Evolutionary conservation across 108 stramenopile genomes (phyloP).

Genomic region (Conticribra guillardii): DNA sequence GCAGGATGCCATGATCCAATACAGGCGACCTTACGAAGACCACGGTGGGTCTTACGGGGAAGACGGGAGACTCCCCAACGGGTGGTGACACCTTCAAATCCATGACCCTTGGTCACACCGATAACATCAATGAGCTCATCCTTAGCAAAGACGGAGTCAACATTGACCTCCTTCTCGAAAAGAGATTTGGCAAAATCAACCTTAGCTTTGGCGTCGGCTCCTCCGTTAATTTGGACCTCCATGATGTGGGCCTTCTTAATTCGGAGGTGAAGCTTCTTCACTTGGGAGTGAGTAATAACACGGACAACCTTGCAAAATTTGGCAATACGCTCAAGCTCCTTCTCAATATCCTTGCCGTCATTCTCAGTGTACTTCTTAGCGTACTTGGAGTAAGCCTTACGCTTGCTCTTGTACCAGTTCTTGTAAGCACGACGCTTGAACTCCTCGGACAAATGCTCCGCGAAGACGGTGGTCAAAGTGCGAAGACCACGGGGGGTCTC

Average conservation of each 20-base stretch:
- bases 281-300: constrained; percentile 99
- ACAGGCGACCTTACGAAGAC: constrained; percentile 99
- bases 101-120: constrained; percentile 98
- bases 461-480: constrained; percentile 98
- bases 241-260: constrained; percentile 99
- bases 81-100: constrained; percentile 97
- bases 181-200: constrained; percentile 98
- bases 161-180: constrained; percentile 96
- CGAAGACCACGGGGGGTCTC: constrained; percentile 98
- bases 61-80: constrained; percentile 99
- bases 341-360: constrained; percentile 92
- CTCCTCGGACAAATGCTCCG: constrained; percentile 98
- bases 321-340: constrained; percentile 97
- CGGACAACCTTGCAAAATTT: constrained; percentile 98
- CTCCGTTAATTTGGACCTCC: constrained; percentile 99
- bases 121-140: constrained; percentile 97
- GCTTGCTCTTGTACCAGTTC: constrained; percentile 99
- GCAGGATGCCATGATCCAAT: constrained; percentile 99
- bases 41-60: constrained; percentile 99
- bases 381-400: constrained; percentile 99
- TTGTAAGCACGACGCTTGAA: constrained; percentile 99
- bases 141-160: constrained; percentile 96
- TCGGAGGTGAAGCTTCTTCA: constrained; percentile 96
- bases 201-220: constrained; percentile 94
- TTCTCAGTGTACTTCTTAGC: constrained; percentile 96